A percentile compares a stretch with the other conserved stretches of the same genome.
These are phyloP conservation scores for Scheffersomyces ergatensis DNA, from an alignment of 805 yeast species.

Conservation along the genomic window DNA sequence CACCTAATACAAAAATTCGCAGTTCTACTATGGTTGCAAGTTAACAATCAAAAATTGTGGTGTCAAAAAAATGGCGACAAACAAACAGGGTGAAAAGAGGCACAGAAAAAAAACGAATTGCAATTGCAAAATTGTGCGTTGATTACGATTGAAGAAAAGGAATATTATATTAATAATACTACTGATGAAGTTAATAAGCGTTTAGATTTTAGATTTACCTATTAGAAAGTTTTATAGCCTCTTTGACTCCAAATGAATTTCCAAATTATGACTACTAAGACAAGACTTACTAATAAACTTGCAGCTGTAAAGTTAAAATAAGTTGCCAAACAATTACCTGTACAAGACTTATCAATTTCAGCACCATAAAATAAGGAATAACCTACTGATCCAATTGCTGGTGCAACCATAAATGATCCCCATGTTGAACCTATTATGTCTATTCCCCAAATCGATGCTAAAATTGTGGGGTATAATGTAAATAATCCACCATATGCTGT, in stretches of 20 bases:
- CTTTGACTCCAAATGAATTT: slow-evolving; percentile 26
- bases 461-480: slow-evolving; percentile 81
- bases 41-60: no score
- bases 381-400: slow-evolving; percentile 74
- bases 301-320: slow-evolving; percentile 26
- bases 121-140: no score
- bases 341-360: slow-evolving; percentile 45
- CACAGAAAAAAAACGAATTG: no score
- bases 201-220: background rate
- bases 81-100: no score
- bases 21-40: no score
- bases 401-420: slow-evolving; percentile 87
- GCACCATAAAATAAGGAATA: slow-evolving; percentile 71
- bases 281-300: slow-evolving; percentile 22
- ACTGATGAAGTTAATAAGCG: slow-evolving; percentile 38
- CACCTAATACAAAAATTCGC: no score
- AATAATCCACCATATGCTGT: slow-evolving; percentile 77
- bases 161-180: slow-evolving; percentile 43
- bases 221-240: slow-evolving; percentile 17
- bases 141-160: slow-evolving; percentile 50
- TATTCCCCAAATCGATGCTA: slow-evolving; percentile 83
- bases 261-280: slow-evolving; percentile 25
- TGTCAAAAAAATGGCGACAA: no score
- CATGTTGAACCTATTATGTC: slow-evolving; percentile 89
- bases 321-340: slow-evolving; percentile 17